phyloP scores from a whole-genome alignment of 2,329 filamentous ascomycete genomes.

The Fusarium circinatum region DNA sequence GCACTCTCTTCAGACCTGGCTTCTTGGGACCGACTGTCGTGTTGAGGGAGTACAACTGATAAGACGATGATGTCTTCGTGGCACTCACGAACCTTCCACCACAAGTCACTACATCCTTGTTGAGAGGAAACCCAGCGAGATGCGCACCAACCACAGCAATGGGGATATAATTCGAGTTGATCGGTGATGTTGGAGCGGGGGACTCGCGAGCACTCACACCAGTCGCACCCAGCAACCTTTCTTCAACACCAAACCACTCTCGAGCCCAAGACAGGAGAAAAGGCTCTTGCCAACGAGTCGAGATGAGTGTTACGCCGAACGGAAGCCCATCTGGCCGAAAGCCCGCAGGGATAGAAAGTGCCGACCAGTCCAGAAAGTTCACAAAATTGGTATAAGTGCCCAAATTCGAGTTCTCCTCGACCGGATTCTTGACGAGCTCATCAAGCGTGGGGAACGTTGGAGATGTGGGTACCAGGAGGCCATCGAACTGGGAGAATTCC shows the following conservation, averaged over 20 bases:
- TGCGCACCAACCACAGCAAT: slow-evolving; percentile 52
- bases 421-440: slow-evolving; percentile 61
- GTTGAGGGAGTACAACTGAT: slow-evolving; percentile 46
- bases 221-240: slow-evolving; percentile 45
- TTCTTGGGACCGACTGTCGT: slow-evolving; percentile 37
- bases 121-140: slow-evolving; percentile 49
- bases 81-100: slow-evolving; percentile 40
- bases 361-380: slow-evolving; percentile 68
- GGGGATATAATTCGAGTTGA: slow-evolving; percentile 3
- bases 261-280: slow-evolving; percentile 45
- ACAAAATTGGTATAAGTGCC: slow-evolving; percentile 69
- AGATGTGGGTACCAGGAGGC: slow-evolving; percentile 66
- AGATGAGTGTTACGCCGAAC: slow-evolving; percentile 53
- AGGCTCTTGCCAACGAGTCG: slow-evolving; percentile 49
- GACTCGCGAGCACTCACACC: slow-evolving; percentile 16
- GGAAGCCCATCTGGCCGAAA: slow-evolving; percentile 50
- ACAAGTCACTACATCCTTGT: slow-evolving; percentile 47
- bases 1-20: slow-evolving; percentile 47
- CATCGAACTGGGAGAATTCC: slow-evolving; percentile 56
- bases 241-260: slow-evolving; percentile 41
- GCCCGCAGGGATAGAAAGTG: slow-evolving; percentile 63
- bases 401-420: slow-evolving; percentile 63
- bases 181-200: background rate
- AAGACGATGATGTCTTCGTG: slow-evolving; percentile 46
- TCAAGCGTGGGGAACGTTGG: slow-evolving; percentile 63